Base-by-base conservation (phyloP, 2,329 filamentous ascomycete genomes). In the Huntiella omanensis region DNA sequence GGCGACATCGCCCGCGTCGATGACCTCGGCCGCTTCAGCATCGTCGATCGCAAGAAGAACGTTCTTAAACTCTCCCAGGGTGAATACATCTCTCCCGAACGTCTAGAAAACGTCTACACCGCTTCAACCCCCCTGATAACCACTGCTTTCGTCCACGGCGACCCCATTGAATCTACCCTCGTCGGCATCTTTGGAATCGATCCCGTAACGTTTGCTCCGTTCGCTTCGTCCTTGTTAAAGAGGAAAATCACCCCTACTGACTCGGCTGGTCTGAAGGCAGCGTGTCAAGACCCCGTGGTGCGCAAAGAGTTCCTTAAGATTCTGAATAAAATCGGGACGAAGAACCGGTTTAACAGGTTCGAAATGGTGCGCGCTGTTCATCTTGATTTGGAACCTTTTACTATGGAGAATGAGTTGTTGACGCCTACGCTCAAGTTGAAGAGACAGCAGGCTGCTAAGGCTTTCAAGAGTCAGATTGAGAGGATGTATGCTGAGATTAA, bases 11-110 rank as follows among this genome's bases (percentile, higher is more conserved):
- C 77, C 57, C 74, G 78, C 52, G 70, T 98, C 17, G 91, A 98
- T 62, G 77, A 77, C 54, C 63, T 83, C 57, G 91, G 91, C 51
- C 83, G 87, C 50, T 80, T 96, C 68, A 78, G 75, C 62, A 93
- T 98, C 62, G 80, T 98, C 56, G 91, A 98, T 63, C 86, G 91
- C 56, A 80, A 86, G 65, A 98, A 98, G 80, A 96, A 96, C 64
- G 84, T 98, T n/a, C 76, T 98, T 59, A 98, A 98, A 72, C 75
- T 98, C 47, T 80, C 88, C 0, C 91, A 98, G 63, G 91, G 91
- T 60, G 91, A 98, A 66, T 98, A 98, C 64, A 85, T 98, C 56
- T 94, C 87, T 1, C 91, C 91, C 11, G 91, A 98, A 66, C 83
- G 87, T 48, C 84, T 98, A 58, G 91, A 98, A 68, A 95, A 94